phyloP scores from a whole-genome alignment of 441 rosid species.

The Corymbia citriodora region DNA sequence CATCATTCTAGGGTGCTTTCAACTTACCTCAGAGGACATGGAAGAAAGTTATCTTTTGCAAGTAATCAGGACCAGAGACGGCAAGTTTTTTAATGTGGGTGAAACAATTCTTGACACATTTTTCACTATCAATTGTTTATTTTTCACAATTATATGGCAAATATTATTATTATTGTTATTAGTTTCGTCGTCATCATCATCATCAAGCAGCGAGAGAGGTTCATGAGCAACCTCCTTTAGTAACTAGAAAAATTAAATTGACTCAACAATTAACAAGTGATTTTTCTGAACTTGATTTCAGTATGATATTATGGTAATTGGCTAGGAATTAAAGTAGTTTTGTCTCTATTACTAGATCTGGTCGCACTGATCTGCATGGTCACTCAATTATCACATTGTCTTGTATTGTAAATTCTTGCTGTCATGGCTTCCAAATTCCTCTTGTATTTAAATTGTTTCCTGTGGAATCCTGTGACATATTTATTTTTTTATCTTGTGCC shows the following conservation, averaged over 20 bases:
- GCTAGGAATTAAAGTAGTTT: neutral
- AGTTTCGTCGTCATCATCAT: neutral
- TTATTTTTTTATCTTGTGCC: neutral
- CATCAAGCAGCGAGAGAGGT: neutral
- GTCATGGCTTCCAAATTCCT: neutral
- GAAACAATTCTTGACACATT: neutral
- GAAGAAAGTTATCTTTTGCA: constrained; percentile 78
- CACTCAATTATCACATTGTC: neutral
- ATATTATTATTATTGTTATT: neutral
- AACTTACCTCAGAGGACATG: constrained; percentile 47
- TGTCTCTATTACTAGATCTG: neutral
- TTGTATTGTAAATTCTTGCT: neutral
- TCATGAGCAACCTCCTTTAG: neutral
- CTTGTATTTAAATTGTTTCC: neutral
- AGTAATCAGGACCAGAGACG: constrained; percentile 65
- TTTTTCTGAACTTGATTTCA: neutral
- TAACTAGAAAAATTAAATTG: neutral
- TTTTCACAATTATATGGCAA: neutral
- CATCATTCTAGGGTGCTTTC: constrained; percentile 72
- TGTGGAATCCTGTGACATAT: neutral
- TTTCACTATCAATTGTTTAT: neutral
- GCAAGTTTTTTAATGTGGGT: constrained; percentile 77
- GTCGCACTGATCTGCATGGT: neutral
- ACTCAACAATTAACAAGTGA: neutral
- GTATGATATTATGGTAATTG: neutral